Conservation (phyloP, 345 rosid genomes). For the Ceriops decandra region DNA sequence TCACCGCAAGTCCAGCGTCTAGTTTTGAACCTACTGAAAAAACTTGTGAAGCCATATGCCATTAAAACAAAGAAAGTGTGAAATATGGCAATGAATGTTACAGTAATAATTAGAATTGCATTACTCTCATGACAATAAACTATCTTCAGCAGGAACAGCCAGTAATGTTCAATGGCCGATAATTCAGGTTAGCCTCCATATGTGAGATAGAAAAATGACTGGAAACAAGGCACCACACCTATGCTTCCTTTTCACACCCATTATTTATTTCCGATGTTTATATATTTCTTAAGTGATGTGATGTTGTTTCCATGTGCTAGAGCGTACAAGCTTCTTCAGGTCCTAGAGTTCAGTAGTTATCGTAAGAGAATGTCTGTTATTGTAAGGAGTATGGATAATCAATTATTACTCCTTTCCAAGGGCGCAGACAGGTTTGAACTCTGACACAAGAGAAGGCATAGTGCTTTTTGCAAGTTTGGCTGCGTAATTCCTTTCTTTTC, state of each 20-base stretch:
- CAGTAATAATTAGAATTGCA: no score
- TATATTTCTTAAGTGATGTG: not conserved
- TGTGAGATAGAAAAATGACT: not conserved
- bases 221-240: not conserved
- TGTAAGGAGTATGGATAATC: constrained; percentile 53
- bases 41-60: no score
- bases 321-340: constrained; percentile 70
- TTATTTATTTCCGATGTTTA: not conserved
- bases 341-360: constrained; percentile 75
- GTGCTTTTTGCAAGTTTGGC: constrained; percentile 15
- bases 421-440: constrained; percentile 84
- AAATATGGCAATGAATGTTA: no score
- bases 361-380: constrained; percentile 94
- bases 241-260: not conserved
- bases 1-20: not conserved
- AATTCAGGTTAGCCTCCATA: no score
- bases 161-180: no score
- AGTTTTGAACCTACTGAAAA: not conserved
- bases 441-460: constrained; percentile 2
- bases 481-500: constrained; percentile 7
- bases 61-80: no score
- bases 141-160: no score
- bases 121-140: no score
- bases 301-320: constrained; percentile 36
- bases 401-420: constrained; percentile 65